Evolutionary conservation across 2,329 filamentous ascomycete genomes (phyloP), one percentile per base, ranked within the genome.

Genomic region (Xylaria sp.): DNA sequence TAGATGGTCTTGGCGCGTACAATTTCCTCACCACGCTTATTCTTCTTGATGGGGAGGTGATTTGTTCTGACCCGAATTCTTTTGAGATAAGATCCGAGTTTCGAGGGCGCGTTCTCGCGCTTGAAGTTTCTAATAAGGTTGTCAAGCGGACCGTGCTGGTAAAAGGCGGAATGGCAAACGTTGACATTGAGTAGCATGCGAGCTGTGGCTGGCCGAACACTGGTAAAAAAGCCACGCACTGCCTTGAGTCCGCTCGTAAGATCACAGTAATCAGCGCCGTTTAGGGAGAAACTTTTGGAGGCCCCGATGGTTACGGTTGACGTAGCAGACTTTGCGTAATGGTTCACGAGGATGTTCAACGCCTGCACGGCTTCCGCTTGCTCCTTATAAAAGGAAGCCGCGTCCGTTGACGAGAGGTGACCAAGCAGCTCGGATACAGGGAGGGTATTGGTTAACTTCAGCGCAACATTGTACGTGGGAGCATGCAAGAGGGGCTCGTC

Each of bases 181-280:
- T 78, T 76, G 47, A 77, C 68, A 21, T 77, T 77, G 58, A 77
- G 73, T 1, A 76, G 69, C 13, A 77, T 47, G 0, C 75, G 71
- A n/a, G 68, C 66, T 3, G 75, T 75, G 1, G 74, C 75, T 15
- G 70, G 54, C 15, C 74, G 69, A 15, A 76, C 70, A 41, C 75
- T 76, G 19, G 73, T 69, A 58, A 73, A 77, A 60, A 73, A 76
- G 3, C 76, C 77, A 3, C 73, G 71, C 27, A 75, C 55, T 6
- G 72, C 75, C 2, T 43, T 54, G 0, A 78, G 65, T 25, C 74
- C 71, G 13, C 25, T 51, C 4, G 68, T 67, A 2, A 78, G 72
- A 21, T 73, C 63, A 4, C 5, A 33, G 1, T 11, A 56, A 4
- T 66, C 62, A 1, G 54, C 41, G 2, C 47, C 4, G 1, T 43